Evolutionary conservation across 352 stramenopile species (phyloP).

Genomic region (Phytophthora citricola): DNA sequence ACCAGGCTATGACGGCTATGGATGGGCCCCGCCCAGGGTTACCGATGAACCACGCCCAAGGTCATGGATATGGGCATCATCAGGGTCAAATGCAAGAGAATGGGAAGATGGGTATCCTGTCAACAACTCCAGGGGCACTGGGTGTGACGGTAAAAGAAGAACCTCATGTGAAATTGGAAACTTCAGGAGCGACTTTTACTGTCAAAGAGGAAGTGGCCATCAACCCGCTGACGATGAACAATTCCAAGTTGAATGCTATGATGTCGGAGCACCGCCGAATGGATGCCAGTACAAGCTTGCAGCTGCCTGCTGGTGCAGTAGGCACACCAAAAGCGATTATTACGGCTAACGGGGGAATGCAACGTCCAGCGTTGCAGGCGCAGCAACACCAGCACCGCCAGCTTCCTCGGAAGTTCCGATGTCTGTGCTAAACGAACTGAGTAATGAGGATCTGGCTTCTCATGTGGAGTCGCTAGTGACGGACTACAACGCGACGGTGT

Average conservation of each 20-base stretch:
- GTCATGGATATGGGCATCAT: constrained; percentile 11
- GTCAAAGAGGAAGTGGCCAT: constrained; percentile 45
- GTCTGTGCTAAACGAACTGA: constrained; percentile 91
- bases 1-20: constrained; percentile 6
- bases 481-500: constrained; percentile 89
- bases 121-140: neutral
- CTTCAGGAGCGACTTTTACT: constrained; percentile 10
- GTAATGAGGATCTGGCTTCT: constrained; percentile 93
- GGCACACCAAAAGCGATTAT: constrained; percentile 45
- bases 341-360: constrained; percentile 15
- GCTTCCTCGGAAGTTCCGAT: constrained; percentile 69
- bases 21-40: constrained; percentile 16
- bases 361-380: constrained; percentile 17
- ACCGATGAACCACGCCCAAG: constrained; percentile 19
- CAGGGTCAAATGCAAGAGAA: constrained; percentile 14
- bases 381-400: constrained; percentile 36
- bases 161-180: constrained; percentile 9
- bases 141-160: constrained; percentile 38
- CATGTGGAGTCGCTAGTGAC: constrained; percentile 95
- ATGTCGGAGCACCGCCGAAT: constrained; percentile 84
- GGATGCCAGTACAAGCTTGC: constrained; percentile 54
- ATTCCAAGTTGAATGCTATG: constrained; percentile 88
- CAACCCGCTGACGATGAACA: constrained; percentile 84
- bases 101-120: constrained; percentile 8
- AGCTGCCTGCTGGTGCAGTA: constrained; percentile 39